phyloP scores from a whole-genome alignment of 768 basidiomycete species.

The Leucocoprinus leucothites region DNA sequence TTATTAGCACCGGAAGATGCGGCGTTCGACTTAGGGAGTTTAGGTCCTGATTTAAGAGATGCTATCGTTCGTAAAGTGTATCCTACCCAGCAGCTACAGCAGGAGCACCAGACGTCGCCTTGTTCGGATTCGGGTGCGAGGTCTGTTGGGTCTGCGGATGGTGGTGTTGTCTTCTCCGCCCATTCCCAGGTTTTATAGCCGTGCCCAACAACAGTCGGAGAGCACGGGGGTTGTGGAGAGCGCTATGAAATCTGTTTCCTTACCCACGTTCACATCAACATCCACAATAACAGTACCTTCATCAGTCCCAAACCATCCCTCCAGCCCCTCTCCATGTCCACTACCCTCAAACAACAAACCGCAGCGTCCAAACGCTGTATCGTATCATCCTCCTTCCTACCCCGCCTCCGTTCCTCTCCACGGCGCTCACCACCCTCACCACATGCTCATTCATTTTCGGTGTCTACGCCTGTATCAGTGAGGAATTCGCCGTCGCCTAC shows the following conservation, averaged over 20 bases:
- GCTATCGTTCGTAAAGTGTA: not conserved
- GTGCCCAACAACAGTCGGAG: conserved; percentile 9
- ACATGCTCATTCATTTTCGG: not conserved
- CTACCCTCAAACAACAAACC: conserved; percentile 1
- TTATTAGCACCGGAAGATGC: conserved; percentile 13
- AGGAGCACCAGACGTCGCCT: no score
- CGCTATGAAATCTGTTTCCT: not conserved
- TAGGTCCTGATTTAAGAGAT: conserved; percentile 64
- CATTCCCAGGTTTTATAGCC: no score
- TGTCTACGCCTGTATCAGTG: not conserved
- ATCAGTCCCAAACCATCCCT: no score
- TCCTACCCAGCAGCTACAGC: not conserved
- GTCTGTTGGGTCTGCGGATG: conserved; percentile 12
- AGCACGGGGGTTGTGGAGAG: no score
- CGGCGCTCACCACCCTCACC: conserved; percentile 3
- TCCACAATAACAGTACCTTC: no score
- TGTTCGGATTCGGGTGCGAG: no score
- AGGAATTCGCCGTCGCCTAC: conserved; percentile 8
- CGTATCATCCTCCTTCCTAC: conserved; percentile 13
- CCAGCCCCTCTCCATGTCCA: no score
- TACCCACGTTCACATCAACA: no score
- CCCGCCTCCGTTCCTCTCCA: conserved; percentile 12
- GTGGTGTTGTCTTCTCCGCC: conserved; percentile 19
- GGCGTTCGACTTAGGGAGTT: conserved; percentile 52
- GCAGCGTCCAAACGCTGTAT: conserved; percentile 1